Conservation (phyloP, 2,329 filamentous ascomycete genomes). For the Fusarium floridanum region DNA sequence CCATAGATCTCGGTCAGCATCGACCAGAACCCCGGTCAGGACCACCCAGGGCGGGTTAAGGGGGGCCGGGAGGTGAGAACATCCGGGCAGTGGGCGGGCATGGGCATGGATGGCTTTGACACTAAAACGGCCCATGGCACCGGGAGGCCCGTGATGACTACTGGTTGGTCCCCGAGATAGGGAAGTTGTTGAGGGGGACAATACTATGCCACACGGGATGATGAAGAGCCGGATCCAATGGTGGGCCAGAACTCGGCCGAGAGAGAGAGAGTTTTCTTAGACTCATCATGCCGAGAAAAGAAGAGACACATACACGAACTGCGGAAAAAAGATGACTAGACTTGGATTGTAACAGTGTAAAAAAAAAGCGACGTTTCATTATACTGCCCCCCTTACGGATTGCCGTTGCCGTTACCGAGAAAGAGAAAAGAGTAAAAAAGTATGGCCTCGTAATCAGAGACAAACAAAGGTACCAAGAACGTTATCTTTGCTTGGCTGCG, state of each 20-base stretch:
- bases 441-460: slow-evolving; percentile 12
- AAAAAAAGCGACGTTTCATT: slow-evolving; percentile 37
- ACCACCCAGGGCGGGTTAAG: not conserved
- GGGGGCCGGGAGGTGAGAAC: slow-evolving; percentile 8
- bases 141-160: slow-evolving; percentile 39
- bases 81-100: not conserved
- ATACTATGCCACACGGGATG: slow-evolving; percentile 25
- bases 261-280: not conserved
- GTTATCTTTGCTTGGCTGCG: slow-evolving; percentile 2
- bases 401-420: not conserved
- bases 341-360: not conserved
- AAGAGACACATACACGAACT: not conserved
- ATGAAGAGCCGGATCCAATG: slow-evolving; percentile 27
- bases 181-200: not conserved
- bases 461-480: not conserved
- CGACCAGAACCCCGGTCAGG: slow-evolving; percentile 28
- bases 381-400: slow-evolving; percentile 29
- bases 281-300: not conserved
- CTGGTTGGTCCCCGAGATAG: not conserved
- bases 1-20: slow-evolving; percentile 45
- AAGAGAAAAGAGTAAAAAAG: not conserved
- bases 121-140: slow-evolving; percentile 22
- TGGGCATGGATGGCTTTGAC: slow-evolving; percentile 28
- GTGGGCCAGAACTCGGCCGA: slow-evolving; percentile 11
- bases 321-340: not conserved